Evolutionary conservation across 495 filamentous ascomycete species (phyloP).

Genomic region (Friedmanniomyces simplex): DNA sequence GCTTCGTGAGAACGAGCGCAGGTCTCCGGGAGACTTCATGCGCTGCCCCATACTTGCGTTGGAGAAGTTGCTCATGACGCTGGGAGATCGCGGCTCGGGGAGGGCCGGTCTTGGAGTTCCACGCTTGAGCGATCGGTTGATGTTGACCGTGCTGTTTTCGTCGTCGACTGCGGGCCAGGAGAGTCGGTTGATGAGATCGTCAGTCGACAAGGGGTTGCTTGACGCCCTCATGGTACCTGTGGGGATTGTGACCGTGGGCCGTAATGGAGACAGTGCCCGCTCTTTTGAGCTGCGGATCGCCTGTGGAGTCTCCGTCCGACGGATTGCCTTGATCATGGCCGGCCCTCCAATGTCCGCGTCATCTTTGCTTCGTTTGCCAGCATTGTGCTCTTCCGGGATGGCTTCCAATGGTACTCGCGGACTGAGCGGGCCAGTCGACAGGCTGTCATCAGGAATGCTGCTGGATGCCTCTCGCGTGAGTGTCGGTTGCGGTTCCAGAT

Average conservation of each 20-base stretch:
- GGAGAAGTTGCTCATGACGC: conserved; percentile 39
- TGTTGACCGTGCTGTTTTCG: conserved; percentile 30
- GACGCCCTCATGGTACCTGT: neutral
- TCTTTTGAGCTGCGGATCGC: conserved; percentile 17
- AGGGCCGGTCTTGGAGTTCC: conserved; percentile 20
- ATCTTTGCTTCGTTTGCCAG: conserved; percentile 31
- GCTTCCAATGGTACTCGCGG: conserved; percentile 27
- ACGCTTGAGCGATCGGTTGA: conserved; percentile 30
- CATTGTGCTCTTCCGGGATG: conserved; percentile 34
- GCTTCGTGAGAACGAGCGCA: conserved; percentile 50
- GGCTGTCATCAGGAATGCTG: neutral
- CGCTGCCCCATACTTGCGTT: conserved; percentile 34
- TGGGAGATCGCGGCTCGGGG: conserved; percentile 29
- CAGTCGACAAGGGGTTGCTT: conserved; percentile 35
- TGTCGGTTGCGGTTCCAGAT: neutral
- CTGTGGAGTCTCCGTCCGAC: conserved; percentile 24
- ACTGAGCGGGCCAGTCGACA: conserved; percentile 11
- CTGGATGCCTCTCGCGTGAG: neutral
- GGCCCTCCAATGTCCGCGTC: conserved; percentile 28
- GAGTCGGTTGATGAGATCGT: conserved; percentile 41
- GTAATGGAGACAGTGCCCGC: neutral
- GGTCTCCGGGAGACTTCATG: conserved; percentile 45
- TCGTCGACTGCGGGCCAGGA: conserved; percentile 44
- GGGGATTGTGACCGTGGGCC: neutral
- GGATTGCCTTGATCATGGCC: conserved; percentile 27